Base-by-base conservation (phyloP, 169 alveolate species). In the Plasmodium cynomolgi region DNA sequence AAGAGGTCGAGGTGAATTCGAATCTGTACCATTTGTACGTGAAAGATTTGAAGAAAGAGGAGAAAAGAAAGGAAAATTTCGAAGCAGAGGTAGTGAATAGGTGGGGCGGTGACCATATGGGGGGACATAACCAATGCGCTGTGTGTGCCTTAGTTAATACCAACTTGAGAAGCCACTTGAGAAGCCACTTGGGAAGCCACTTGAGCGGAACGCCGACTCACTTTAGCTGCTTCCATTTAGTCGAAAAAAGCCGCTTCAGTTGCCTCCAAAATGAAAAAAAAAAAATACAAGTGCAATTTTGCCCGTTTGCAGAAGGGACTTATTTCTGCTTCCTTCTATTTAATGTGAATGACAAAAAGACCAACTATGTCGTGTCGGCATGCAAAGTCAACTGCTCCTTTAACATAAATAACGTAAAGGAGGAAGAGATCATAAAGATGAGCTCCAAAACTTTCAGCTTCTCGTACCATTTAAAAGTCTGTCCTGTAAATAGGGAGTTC, bases 381-480 rank as follows among this genome's bases (percentile, higher is more conserved):
- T 80, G 94, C 58, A 90, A 90, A 62, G 37, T 90, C 23, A 90
- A 90, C 74, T 90, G 88, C 54, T 80, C 62, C 56, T 90, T 90
- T 80, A 80, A 80, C 34, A 80, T 90, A 44, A 90, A 90, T 80
- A 80, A 58, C 34, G 73, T 90, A 23, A 90, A 90, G 50, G 91
- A 80, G 23, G 94, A 90, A 13, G 94, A 90, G 31, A 4, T 79
- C 15, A 90, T 90, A 58, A 90, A 90, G 33, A 79, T 90, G 74
- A 80, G 39, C 34, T 41, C 86, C 23, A 15, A 58, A 80, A 26
- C 13, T 31, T 54, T 13, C 11, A 80, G 26, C 1, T 90, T 90
- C 34, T 37, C 91, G 0, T 80, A 41, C 41, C 20, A 90, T 39
- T 37, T 90, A 23, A 26, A 80, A 62, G 62, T 90, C 39, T 37